These are phyloP conservation scores for Xylaria sp. DNA, from an alignment of 2,329 filamentous ascomycete species.

Conservation along the genomic window DNA sequence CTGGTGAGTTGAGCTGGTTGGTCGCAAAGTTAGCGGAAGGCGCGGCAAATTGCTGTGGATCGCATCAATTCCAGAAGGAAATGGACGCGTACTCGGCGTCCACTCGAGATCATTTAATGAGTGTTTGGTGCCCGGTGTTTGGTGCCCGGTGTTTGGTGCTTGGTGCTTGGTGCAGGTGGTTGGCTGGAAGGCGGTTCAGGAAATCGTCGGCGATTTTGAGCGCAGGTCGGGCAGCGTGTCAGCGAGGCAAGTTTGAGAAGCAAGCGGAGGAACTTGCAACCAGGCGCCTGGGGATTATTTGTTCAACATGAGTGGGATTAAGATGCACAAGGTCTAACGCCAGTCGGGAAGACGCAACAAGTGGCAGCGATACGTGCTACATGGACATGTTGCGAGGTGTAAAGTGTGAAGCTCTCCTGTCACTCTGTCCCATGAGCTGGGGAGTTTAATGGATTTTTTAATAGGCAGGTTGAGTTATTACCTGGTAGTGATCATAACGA, in stretches of 20 bases:
- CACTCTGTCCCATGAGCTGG: neutral
- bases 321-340: neutral
- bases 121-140: neutral
- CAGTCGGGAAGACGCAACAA: neutral
- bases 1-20: neutral
- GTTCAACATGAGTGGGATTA: neutral
- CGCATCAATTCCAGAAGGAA: slow-evolving; percentile 14
- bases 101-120: slow-evolving; percentile 14
- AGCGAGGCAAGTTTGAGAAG: neutral
- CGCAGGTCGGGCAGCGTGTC: slow-evolving; percentile 5
- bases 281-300: neutral
- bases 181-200: neutral
- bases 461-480: neutral
- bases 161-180: neutral
- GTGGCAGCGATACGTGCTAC: neutral
- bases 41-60: slow-evolving; percentile 12
- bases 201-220: slow-evolving; percentile 3
- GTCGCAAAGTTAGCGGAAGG: slow-evolving; percentile 15
- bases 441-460: neutral
- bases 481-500: neutral
- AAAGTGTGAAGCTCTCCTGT: neutral
- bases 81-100: slow-evolving; percentile 13
- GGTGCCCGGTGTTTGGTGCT: neutral
- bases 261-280: neutral
- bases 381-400: neutral